Evolutionary conservation across 2,329 filamentous ascomycete genomes (phyloP).

Genomic region (Fusarium neocosmosporiellum): DNA sequence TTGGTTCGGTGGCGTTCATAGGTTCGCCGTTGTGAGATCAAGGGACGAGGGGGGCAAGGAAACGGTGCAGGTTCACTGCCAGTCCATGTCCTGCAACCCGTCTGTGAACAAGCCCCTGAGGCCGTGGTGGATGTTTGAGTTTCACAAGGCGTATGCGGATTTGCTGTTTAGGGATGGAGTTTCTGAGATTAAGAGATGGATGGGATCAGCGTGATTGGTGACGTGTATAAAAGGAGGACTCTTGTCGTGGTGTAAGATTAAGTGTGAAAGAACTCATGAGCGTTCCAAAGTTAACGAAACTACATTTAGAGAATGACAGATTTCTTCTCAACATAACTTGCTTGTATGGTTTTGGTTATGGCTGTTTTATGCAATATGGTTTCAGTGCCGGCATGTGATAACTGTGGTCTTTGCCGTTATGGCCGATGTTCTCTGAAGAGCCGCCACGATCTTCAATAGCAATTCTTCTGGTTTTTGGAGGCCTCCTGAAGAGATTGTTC

Average conservation of each 20-base stretch:
- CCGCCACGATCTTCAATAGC: too few species aligned
- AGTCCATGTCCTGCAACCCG: constrained; percentile 44
- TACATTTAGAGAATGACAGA: not conserved
- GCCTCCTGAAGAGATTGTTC: not conserved
- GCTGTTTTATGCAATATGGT: too few species aligned
- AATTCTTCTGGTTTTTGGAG: too few species aligned
- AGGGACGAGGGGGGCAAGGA: not conserved
- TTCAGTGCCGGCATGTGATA: too few species aligned
- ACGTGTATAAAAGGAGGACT: not conserved
- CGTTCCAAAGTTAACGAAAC: not conserved
- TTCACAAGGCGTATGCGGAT: constrained; percentile 42
- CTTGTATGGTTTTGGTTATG: too few species aligned
- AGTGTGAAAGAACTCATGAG: not conserved
- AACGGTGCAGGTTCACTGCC: constrained; percentile 33
- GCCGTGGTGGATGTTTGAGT: constrained; percentile 25
- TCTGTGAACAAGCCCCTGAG: constrained; percentile 26
- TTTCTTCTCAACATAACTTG: not conserved
- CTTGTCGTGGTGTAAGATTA: not conserved
- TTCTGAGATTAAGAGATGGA: constrained; percentile 33
- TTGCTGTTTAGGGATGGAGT: constrained; percentile 43
- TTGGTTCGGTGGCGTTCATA: constrained; percentile 44
- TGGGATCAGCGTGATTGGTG: not conserved
- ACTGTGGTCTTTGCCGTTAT: too few species aligned
- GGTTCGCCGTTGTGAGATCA: constrained; percentile 42
- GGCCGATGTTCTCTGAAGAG: too few species aligned